Base-by-base conservation (phyloP, 1,284 basidiomycete species). In the Pseudozyma hubeiensis region DNA sequence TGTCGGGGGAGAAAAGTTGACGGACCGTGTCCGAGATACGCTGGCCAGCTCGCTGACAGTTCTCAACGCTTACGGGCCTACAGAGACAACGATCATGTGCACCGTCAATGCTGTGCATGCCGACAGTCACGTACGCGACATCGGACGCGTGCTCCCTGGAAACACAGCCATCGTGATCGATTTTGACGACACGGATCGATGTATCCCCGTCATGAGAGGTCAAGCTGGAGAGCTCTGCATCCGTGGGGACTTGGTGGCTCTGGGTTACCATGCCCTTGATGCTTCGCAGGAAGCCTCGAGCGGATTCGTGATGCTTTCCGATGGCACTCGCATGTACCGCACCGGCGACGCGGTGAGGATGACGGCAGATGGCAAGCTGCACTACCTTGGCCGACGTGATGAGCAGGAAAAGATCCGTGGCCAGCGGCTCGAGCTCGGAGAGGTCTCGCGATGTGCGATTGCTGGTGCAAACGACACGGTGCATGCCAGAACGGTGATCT, bases 341-440 rank as follows among this genome's bases (percentile, higher is more conserved):
- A 57, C 55, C 3, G 54, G 54, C n/a, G 54, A 57, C 9, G 46
- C 53, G 14, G 88, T 85, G 9, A 84, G 88, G 47, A 88, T 89
- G 87, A 87, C 88, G 84, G 87, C 87, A 1, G 87, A 89, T 64
- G 85, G 83, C n/a, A 86, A 87, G 6, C 75, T 89, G 24, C 87
- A 88, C 69, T 88, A 89, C 53, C 81, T 88, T 31, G 88, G 88
- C n/a, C 86, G 88, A 24, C 87, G 88, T 45, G 88, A 89, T 67
- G 87, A 87, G 16, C 88, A 89, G 68, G 87, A 89, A 77, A 89
- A 89, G 80, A 81, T 88, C 39, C 85, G 87, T 41, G 88, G 88
- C 30, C 88, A 89, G 33, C 86, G 88, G 11, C 88, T 89, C 31
- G 88, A 89, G 73, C 86, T 86, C 1, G 88, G 88, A 72, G 88